A percentile compares a stretch with the other conserved stretches of the same genome.
Conservation (phyloP, 2,329 filamentous ascomycete species). For the Bretziella fagacearum region DNA sequence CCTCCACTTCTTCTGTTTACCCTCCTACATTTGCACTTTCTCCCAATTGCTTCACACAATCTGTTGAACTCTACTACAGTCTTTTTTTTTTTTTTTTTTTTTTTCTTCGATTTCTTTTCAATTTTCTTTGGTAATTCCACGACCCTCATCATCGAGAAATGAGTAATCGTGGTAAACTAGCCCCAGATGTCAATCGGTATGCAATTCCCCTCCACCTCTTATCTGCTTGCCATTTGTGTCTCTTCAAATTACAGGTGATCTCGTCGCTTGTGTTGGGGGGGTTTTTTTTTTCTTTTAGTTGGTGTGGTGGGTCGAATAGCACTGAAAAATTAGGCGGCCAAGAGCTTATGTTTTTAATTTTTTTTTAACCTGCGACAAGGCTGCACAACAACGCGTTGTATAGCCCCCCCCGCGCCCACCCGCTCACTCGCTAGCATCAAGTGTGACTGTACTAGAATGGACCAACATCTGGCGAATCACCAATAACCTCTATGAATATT, state of each 20-base stretch:
- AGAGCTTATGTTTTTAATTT: no score
- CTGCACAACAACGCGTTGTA: constrained; percentile 6
- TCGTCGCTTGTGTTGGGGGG: background rate
- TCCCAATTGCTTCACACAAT: background rate
- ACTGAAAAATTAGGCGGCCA: no score
- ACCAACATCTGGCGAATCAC: no score
- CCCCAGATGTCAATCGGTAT: constrained; percentile 97
- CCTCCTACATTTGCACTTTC: background rate
- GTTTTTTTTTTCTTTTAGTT: no score
- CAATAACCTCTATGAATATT: no score
- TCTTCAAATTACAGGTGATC: background rate
- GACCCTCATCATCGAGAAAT: constrained; percentile 51
- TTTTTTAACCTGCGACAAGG: constrained; percentile 8
- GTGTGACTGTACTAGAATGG: no score
- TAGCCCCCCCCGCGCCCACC: no score
- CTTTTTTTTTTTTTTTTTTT: constrained; percentile 2
- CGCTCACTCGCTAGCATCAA: no score
- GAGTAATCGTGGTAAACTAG: constrained; percentile 94
- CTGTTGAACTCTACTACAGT: background rate
- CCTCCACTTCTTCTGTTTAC: background rate
- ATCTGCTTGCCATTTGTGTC: background rate
- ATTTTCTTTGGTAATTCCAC: background rate
- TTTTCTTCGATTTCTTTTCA: background rate
- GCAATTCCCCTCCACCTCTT: constrained; percentile 22
- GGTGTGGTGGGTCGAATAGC: no score